Conservation (phyloP, 495 filamentous ascomycete genomes). For the Poronia punctata region DNA sequence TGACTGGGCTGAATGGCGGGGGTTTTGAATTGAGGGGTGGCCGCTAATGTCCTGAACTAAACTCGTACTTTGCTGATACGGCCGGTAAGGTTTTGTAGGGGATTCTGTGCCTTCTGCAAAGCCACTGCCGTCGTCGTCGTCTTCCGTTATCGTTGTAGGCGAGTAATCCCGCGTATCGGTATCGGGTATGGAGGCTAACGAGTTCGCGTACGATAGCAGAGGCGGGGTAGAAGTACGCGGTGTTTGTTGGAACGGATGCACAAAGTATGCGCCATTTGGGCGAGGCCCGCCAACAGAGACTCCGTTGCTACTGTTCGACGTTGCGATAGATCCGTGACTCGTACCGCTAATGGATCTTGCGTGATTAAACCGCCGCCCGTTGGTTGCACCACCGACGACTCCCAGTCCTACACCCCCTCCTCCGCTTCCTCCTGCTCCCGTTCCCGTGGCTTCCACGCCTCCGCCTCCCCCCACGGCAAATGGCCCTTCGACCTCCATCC, state of each 20-base stretch:
- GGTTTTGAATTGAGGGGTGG: too few species aligned
- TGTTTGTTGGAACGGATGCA: conserved; percentile 52
- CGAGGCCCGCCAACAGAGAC: conserved; percentile 12
- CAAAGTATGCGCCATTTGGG: conserved; percentile 38
- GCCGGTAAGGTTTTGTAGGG: conserved; percentile 5
- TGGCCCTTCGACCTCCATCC: neutral
- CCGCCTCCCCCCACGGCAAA: neutral
- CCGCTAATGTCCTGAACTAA: too few species aligned
- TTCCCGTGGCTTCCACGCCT: conserved; percentile 16
- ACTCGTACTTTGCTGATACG: too few species aligned
- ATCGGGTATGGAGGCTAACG: conserved; percentile 39
- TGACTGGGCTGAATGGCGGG: too few species aligned
- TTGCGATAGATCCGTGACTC: conserved; percentile 37
- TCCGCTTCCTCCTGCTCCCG: conserved; percentile 8
- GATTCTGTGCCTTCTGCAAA: conserved; percentile 9
- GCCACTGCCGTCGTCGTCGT: conserved; percentile 33
- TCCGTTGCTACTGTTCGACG: conserved; percentile 30
- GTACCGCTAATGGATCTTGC: conserved; percentile 45
- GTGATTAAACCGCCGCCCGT: conserved; percentile 32
- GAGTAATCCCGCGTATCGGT: conserved; percentile 35
- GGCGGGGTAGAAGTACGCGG: conserved; percentile 52
- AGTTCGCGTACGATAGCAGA: conserved; percentile 44
- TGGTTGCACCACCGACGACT: conserved; percentile 1
- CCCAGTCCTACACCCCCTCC: conserved; percentile 8
- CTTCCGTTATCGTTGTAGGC: conserved; percentile 40